Base-by-base conservation (phyloP, 331 rosid genomes). In the Malus hybrid region DNA sequence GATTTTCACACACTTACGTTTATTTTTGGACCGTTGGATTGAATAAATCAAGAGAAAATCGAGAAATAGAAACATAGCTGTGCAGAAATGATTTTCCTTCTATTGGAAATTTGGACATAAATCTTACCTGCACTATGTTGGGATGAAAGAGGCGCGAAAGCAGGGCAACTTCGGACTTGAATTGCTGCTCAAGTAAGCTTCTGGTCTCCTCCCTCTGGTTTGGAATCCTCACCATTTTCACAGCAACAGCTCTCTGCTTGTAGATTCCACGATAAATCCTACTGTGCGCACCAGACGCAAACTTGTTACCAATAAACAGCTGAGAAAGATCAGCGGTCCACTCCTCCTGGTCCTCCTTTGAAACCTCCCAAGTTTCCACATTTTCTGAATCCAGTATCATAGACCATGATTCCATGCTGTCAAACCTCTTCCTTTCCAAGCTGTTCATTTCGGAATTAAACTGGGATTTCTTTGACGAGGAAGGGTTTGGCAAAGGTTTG, bases 191-290 rank as follows among this genome's bases (percentile, higher is more conserved):
- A 19, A 92, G 90, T 66, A 88, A 77, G 83, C 75, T 19, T 80
- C 96, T 87, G 48, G 89, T 90, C 71, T 94, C 97, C 39, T 87
- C 92, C 16, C 81, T 29, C 87, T 89, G 93, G 63, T 77, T 84
- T 63, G 99, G 99, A 79, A 94, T 87, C 65, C 96, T 87, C 44
- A 94, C 99, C 99, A 94, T 92, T 86, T 94, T 94, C 34, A 94
- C 99, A 67, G 99, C 99, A 63, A 94, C 99, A 2, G 99, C 99
- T 84, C 97, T 84, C 84, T 94, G 99, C 86, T 89, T 94, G 87
- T 94, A 94, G 81, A 94, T 94, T 60, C 99, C 99, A 11, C 99
- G 88, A 83, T 94, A 94, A 64, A 94, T 94, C 36, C 99, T 61
- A 79, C 99, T 94, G 53, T 94, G 97, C 66, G 99, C 99, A 18